A percentile compares a stretch with the other conserved stretches of the same genome.
Conservation (phyloP, 768 basidiomycete species). For the Psilocybe azurescens region DNA sequence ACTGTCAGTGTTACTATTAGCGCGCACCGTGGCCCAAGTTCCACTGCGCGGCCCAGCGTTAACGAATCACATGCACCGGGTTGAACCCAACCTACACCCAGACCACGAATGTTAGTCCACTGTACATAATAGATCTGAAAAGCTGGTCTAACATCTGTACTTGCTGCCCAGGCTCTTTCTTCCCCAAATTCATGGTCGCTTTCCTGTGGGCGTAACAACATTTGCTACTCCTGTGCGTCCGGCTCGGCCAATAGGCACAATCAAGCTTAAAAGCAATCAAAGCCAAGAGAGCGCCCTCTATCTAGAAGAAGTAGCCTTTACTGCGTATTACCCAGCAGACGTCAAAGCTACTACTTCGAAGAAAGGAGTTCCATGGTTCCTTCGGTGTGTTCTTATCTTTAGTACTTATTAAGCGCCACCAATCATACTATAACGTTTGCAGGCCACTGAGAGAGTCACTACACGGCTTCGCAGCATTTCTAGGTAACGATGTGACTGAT, state of each 20-base stretch:
- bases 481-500: conserved; percentile 38
- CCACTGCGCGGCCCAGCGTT: background rate
- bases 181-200: conserved; percentile 47
- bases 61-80: too few species aligned
- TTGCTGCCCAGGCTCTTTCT: conserved; percentile 46
- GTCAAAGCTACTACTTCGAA: conserved; percentile 27
- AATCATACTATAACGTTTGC: background rate
- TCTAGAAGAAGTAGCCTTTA: conserved; percentile 69
- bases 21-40: background rate
- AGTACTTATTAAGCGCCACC: background rate
- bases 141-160: background rate
- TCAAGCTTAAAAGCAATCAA: conserved; percentile 37
- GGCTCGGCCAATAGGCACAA: conserved; percentile 42
- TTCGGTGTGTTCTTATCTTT: conserved; percentile 46
- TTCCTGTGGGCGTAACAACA: conserved; percentile 64
- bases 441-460: conserved; percentile 53
- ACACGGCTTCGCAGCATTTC: conserved; percentile 53
- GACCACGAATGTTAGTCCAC: background rate
- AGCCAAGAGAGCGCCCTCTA: conserved; percentile 47
- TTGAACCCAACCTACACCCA: background rate
- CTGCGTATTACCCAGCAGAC: conserved; percentile 68
- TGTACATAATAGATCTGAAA: background rate
- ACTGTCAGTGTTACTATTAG: background rate
- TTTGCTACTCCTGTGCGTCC: conserved; percentile 53
- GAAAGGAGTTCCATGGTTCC: conserved; percentile 60